phyloP scores from a whole-genome alignment of 768 basidiomycete genomes.

The Lactarius vividus region DNA sequence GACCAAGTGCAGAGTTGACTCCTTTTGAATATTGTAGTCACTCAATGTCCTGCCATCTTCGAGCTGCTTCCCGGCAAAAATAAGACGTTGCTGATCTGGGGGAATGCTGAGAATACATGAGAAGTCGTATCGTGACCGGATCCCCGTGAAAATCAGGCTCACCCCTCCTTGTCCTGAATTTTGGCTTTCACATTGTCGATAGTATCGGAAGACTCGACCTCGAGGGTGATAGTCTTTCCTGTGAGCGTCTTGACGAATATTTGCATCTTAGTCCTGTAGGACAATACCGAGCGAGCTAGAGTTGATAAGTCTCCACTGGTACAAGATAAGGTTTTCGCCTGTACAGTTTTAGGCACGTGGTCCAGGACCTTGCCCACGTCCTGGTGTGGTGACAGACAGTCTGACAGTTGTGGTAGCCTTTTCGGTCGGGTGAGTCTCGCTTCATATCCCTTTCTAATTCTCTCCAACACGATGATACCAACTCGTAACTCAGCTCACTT shows the following conservation, averaged over 20 bases:
- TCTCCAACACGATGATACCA: constrained; percentile 31
- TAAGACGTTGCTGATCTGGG: constrained; percentile 92
- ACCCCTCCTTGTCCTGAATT: constrained; percentile 80
- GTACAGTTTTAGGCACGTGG: constrained; percentile 27
- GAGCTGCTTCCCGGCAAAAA: constrained; percentile 97
- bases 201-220: constrained; percentile 96
- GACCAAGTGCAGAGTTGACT: constrained; percentile 96
- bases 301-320: neutral
- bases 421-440: constrained; percentile 9
- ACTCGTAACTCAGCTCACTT: constrained; percentile 63
- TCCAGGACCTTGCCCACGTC: neutral
- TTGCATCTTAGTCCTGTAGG: constrained; percentile 35
- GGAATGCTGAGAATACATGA: constrained; percentile 58
- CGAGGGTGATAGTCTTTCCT: constrained; percentile 97
- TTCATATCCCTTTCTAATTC: neutral
- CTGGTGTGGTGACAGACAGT: too few relatives aligned
- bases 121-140: neutral
- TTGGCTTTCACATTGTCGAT: constrained; percentile 93
- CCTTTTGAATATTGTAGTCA: constrained; percentile 99
- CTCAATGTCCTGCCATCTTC: constrained; percentile 96
- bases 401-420: too few relatives aligned
- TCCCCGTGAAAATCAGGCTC: constrained; percentile 21
- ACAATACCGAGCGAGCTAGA: neutral
- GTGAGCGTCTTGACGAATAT: constrained; percentile 90
- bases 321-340: constrained; percentile 11